phyloP scores from a whole-genome alignment of 2,329 filamentous ascomycete species.

The Neurospora sp. region DNA sequence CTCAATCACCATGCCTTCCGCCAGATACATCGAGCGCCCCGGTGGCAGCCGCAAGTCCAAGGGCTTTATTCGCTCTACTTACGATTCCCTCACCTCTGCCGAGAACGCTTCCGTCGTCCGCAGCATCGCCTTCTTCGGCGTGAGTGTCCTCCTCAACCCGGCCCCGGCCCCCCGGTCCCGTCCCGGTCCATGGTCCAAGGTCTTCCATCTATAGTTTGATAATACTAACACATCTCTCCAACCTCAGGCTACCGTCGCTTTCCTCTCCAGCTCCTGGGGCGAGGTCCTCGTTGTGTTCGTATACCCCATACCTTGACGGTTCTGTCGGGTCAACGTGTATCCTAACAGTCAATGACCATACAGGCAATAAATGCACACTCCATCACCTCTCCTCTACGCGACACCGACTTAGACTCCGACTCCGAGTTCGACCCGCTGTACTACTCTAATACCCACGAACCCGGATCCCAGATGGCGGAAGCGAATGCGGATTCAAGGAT shows the following conservation, averaged over 20 bases:
- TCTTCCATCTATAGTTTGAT: neutral
- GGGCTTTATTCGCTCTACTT: conserved; percentile 42
- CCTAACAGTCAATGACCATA: neutral
- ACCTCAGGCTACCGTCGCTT: conserved; percentile 44
- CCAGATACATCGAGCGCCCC: neutral
- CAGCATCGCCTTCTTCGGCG: conserved; percentile 50
- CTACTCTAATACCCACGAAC: neutral
- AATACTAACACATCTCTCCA: neutral
- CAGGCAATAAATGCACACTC: neutral
- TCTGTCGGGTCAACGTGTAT: neutral
- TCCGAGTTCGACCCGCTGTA: neutral
- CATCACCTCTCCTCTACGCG: neutral
- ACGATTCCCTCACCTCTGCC: conserved; percentile 47
- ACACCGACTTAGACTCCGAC: neutral
- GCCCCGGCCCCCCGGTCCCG: neutral
- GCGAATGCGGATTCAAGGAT: neutral
- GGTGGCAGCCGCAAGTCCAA: conserved; percentile 21
- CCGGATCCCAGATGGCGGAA: neutral
- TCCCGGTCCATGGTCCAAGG: neutral
- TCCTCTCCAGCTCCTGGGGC: conserved; percentile 49
- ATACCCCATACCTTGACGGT: neutral
- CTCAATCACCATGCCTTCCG: neutral
- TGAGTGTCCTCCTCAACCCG: conserved; percentile 25
- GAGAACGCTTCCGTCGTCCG: conserved; percentile 56
- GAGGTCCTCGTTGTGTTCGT: conserved; percentile 38